These are phyloP conservation scores for Crotalaria pallida DNA, from an alignment of 306 rosid genomes.

Conservation along the genomic window DNA sequence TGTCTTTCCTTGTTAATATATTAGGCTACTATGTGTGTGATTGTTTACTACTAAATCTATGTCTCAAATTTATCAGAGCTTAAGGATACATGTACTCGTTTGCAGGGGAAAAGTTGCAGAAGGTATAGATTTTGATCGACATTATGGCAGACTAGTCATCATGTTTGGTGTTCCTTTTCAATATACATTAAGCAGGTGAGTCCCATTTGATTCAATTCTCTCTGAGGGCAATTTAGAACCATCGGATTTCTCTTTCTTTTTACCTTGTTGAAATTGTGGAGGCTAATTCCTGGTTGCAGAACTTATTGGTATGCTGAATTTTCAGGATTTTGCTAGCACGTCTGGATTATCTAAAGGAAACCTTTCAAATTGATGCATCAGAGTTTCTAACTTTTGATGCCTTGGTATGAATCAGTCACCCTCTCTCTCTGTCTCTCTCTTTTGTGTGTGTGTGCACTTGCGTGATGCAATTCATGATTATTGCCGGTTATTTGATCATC, in stretches of 20 bases:
- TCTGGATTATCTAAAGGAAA: conserved; percentile 73
- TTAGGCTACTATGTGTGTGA: neutral
- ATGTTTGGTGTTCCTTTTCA: conserved; percentile 96
- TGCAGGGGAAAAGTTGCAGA: conserved; percentile 91
- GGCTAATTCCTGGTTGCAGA: neutral
- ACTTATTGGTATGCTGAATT: conserved; percentile 13
- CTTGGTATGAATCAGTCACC: conserved; percentile 41
- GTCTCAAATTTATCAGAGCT: neutral
- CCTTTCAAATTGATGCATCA: conserved; percentile 93
- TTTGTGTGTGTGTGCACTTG: too few species aligned
- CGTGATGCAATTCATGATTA: neutral
- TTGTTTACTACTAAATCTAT: neutral
- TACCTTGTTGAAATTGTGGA: neutral
- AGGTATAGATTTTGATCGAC: conserved; percentile 91
- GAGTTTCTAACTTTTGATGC: conserved; percentile 97
- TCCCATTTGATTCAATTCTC: conserved; percentile 4
- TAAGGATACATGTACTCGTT: neutral
- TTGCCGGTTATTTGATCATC: neutral
- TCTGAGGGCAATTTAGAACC: neutral
- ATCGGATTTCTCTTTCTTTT: neutral
- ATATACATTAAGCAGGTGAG: conserved; percentile 93
- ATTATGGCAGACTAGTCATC: conserved; percentile 85
- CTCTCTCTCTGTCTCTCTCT: neutral
- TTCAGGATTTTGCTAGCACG: conserved; percentile 88
- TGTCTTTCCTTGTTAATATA: neutral